phyloP scores from a whole-genome alignment of 164 flowering plant genomes.

The Vitis cinerea region DNA sequence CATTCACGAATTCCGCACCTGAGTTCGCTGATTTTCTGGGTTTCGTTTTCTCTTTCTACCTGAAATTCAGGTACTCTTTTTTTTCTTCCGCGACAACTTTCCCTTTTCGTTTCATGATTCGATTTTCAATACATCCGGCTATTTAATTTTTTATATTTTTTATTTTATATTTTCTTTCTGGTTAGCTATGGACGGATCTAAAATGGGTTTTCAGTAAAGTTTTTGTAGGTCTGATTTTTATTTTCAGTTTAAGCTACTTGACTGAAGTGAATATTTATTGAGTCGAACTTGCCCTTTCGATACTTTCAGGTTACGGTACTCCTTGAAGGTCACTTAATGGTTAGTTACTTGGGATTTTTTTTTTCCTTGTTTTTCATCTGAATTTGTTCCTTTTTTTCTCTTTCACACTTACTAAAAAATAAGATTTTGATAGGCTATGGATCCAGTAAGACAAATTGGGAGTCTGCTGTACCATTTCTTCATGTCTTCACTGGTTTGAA shows the following conservation, averaged over 20 bases:
- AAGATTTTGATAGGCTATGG: slow-evolving; percentile 8
- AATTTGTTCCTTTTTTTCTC: not conserved
- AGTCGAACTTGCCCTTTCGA: slow-evolving; percentile 8
- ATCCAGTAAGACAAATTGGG: slow-evolving; percentile 14
- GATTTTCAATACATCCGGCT: too few species aligned
- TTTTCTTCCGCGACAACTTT: not conserved
- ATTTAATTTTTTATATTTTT: not conserved
- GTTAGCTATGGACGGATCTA: not conserved
- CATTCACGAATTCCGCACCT: slow-evolving; percentile 15
- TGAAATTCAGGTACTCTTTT: not conserved
- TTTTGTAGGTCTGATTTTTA: not conserved
- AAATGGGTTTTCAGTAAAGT: not conserved
- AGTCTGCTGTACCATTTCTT: not conserved
- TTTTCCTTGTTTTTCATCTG: not conserved
- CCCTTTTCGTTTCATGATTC: not conserved
- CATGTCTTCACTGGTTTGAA: not conserved
- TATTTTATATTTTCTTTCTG: not conserved
- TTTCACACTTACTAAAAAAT: not conserved
- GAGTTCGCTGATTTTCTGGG: slow-evolving; percentile 17
- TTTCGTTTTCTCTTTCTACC: not conserved
- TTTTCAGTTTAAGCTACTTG: not conserved
- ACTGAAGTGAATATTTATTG: slow-evolving; percentile 8
- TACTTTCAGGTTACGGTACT: slow-evolving; percentile 3
- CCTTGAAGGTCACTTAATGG: not conserved
- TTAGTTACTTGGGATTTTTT: not conserved